Evolutionary conservation across 805 yeast genomes (phyloP).

Genomic region (Starmerella asiatica): DNA sequence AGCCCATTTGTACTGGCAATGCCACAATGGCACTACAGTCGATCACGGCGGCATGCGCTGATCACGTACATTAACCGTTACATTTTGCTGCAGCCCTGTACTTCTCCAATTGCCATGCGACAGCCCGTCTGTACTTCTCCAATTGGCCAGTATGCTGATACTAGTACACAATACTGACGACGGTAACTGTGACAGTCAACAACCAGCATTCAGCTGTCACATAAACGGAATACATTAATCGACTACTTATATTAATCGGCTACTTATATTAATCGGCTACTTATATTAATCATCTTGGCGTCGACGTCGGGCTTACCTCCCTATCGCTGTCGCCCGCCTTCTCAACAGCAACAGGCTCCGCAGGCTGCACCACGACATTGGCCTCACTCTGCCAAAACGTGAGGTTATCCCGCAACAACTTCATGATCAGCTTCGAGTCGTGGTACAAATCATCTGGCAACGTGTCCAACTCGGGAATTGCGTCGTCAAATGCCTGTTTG

Average conservation of each 20-base stretch:
- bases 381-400: slow-evolving; percentile 89
- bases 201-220: too few relatives aligned
- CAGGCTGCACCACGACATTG: slow-evolving; percentile 8
- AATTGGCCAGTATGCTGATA: too few relatives aligned
- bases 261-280: neutral
- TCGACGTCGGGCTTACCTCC: neutral
- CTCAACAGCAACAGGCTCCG: neutral
- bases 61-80: too few relatives aligned
- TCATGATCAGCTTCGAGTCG: slow-evolving; percentile 98
- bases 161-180: too few relatives aligned
- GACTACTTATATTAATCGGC: slow-evolving; percentile 2
- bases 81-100: too few relatives aligned
- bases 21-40: too few relatives aligned
- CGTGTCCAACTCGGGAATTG: slow-evolving; percentile 96
- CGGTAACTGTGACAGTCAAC: too few relatives aligned
- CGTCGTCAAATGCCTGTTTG: slow-evolving; percentile 97
- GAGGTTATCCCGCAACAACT: slow-evolving; percentile 93
- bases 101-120: too few relatives aligned
- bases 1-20: too few relatives aligned
- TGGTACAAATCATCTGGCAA: slow-evolving; percentile 96
- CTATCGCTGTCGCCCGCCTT: neutral
- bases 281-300: neutral
- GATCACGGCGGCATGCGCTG: too few relatives aligned
- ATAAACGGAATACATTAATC: too few relatives aligned
- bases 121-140: too few relatives aligned